Evolutionary conservation across 2,329 filamentous ascomycete species (phyloP).

Genomic region (Talaromyces sp.): DNA sequence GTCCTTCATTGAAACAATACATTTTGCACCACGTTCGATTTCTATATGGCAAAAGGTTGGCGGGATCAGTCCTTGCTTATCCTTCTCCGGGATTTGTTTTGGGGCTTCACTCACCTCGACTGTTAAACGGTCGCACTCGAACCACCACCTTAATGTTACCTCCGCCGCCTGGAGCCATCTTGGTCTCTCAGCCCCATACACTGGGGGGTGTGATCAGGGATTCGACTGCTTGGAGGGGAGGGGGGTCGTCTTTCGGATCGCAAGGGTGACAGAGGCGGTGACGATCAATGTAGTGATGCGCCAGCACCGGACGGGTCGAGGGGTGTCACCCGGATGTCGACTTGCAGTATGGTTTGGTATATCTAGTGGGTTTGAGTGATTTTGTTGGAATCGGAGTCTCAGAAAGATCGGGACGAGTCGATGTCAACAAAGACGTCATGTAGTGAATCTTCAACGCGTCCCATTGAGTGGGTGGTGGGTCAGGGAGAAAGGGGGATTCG

Average conservation of each 20-base stretch:
- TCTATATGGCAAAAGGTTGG: slow-evolving; percentile 56
- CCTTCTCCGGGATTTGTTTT: neutral
- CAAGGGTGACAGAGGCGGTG: slow-evolving; percentile 22
- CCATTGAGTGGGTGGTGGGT: slow-evolving; percentile 17
- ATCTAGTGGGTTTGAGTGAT: neutral
- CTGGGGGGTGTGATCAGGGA: slow-evolving; percentile 21
- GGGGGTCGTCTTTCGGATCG: neutral
- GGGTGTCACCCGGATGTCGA: slow-evolving; percentile 15
- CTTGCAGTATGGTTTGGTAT: neutral
- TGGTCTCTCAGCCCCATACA: slow-evolving; percentile 42
- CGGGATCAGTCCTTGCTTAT: slow-evolving; percentile 7
- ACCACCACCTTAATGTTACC: slow-evolving; percentile 99
- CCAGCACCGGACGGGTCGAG: slow-evolving; percentile 33
- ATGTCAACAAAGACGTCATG: slow-evolving; percentile 44
- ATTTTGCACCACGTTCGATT: slow-evolving; percentile 88
- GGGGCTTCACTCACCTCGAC: slow-evolving; percentile 67
- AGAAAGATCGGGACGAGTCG: slow-evolving; percentile 20
- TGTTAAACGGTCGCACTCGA: slow-evolving; percentile 92
- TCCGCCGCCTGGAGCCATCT: slow-evolving; percentile 72
- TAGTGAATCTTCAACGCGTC: slow-evolving; percentile 27
- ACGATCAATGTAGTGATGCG: slow-evolving; percentile 30
- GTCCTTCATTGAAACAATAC: slow-evolving; percentile 95
- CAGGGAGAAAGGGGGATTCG: slow-evolving; percentile 3
- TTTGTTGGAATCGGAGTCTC: slow-evolving; percentile 12
- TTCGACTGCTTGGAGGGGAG: slow-evolving; percentile 3